Base-by-base conservation (phyloP, 1,139 yeast genomes). In the Pichia kudriavzevii region DNA sequence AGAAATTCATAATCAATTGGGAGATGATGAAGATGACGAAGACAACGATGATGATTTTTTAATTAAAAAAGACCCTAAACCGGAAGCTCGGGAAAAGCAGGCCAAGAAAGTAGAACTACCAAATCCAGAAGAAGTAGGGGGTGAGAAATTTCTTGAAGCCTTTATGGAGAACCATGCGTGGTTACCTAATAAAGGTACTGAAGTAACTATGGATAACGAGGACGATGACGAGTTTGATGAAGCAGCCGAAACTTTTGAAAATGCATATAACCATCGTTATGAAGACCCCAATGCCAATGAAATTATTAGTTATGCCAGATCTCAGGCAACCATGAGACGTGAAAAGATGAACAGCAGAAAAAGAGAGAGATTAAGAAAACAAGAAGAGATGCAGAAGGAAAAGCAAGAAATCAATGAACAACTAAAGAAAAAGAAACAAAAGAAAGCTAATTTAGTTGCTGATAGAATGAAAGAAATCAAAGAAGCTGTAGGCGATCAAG, bases 221-320 rank as follows among this genome's bases (percentile, higher is more conserved):
- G 93, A 77, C 43, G 95, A 85, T 48, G 93, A 81, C 34, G 88
- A 81, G 36, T 91, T 88, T 55, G 97, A 88, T 32, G 83, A 84
- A 34, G 93, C 94, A 1, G 96, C 81, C 3, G 98, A 93, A 48
- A 66, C 75, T 49, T 87, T 85, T 52, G 99, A 93, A 59, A 74
- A 75, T 42, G 96, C 94, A 0, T 91, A 88, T 62, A 93, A 93
- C 53, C 88, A 88, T 67, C 73, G 98, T 56, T 91, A 74, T 55
- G 98, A 93, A 59, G 97, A 91, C 50, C 85, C 94, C 11, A 77
- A 76, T 46, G 72, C 95, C 8, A 84, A 91, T 0, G 96, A 91
- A 53, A 84, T 93, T 57, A 80, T 87, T 22, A 79, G 95, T n/a
- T 93, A 91, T 63, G 97, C 98, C 4, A 85, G 99, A 70, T 82